Percentiles rank a stretch among this genome's conserved stretches.
These are phyloP conservation scores for Mycotypha africana DNA, from an alignment of 371 early-diverging fungal genomes.

Conservation along the genomic window DNA sequence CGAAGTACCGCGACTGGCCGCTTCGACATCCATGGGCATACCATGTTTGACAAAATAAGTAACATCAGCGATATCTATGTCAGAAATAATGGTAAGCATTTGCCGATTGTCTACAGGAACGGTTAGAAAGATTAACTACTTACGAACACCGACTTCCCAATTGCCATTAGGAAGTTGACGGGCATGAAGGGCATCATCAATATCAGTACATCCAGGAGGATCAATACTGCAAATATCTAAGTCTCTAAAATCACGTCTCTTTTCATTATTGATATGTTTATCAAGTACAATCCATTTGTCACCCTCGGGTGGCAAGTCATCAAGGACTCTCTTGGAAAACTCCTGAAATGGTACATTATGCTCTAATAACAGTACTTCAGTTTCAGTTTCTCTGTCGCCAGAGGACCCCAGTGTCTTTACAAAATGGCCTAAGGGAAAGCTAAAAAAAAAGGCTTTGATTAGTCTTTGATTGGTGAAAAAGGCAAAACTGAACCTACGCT, in stretches of 20 bases:
- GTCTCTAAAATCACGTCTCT: constrained; percentile 78
- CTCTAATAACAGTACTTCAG: constrained; percentile 91
- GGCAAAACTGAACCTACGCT: constrained; percentile 47
- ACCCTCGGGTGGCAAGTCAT: constrained; percentile 82
- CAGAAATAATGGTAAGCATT: too few relatives aligned
- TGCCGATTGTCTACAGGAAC: neutral
- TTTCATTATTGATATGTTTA: constrained; percentile 56
- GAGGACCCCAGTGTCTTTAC: constrained; percentile 86
- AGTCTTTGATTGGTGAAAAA: too few relatives aligned
- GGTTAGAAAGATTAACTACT: too few relatives aligned
- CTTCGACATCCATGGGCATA: constrained; percentile 85
- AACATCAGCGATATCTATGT: constrained; percentile 95
- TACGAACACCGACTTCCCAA: constrained; percentile 83
- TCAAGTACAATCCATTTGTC: constrained; percentile 78
- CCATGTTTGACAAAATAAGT: constrained; percentile 90
- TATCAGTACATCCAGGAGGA: constrained; percentile 99
- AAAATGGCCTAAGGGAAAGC: constrained; percentile 86
- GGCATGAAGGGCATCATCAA: constrained; percentile 99
- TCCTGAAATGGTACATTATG: constrained; percentile 93
- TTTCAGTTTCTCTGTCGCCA: constrained; percentile 91
- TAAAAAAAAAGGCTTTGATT: constrained; percentile 10
- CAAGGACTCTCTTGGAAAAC: constrained; percentile 80
- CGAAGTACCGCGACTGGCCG: constrained; percentile 87
- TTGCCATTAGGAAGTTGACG: constrained; percentile 82
- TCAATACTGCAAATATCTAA: constrained; percentile 96